phyloP scores from a whole-genome alignment of 1,284 basidiomycete genomes.

The Marasmius tenuissimus region DNA sequence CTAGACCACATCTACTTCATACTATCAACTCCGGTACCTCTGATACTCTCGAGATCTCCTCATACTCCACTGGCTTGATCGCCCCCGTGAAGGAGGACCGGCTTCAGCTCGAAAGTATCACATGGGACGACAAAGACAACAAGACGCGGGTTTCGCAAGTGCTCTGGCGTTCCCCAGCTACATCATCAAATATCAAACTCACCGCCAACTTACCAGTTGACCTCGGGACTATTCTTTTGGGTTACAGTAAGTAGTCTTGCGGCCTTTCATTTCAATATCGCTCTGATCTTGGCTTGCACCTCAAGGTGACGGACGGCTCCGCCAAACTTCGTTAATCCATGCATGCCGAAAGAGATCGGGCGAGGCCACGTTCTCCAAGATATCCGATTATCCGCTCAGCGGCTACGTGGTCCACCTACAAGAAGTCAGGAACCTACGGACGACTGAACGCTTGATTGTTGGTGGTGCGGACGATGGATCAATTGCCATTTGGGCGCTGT shows the following conservation, averaged over 20 bases:
- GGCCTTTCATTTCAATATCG: background rate
- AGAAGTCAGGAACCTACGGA: conserved; percentile 52
- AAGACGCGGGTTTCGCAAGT: conserved; percentile 1
- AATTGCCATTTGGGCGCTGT: conserved; percentile 64
- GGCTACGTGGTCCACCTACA: conserved; percentile 54
- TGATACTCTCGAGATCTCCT: conserved; percentile 21
- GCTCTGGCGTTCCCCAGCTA: conserved; percentile 16
- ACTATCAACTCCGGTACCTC: conserved; percentile 18
- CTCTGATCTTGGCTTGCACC: background rate
- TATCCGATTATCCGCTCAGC: conserved; percentile 45
- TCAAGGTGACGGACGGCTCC: conserved; percentile 59
- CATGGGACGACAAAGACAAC: conserved; percentile 12
- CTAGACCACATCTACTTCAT: conserved; percentile 28
- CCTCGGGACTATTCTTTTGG: conserved; percentile 54
- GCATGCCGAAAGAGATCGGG: conserved; percentile 24
- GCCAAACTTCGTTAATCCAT: conserved; percentile 39
- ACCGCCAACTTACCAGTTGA: conserved; percentile 60
- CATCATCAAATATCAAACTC: conserved; percentile 21
- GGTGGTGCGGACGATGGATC: conserved; percentile 78
- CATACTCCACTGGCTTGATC: conserved; percentile 4
- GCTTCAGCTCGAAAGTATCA: conserved; percentile 19
- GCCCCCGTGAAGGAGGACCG: conserved; percentile 5
- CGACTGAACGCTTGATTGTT: conserved; percentile 58
- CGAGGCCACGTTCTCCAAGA: conserved; percentile 18
- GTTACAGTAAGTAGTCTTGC: conserved; percentile 50